phyloP scores from a whole-genome alignment of 176 grass and related monocot genomes.

The Oryza brachyantha region DNA sequence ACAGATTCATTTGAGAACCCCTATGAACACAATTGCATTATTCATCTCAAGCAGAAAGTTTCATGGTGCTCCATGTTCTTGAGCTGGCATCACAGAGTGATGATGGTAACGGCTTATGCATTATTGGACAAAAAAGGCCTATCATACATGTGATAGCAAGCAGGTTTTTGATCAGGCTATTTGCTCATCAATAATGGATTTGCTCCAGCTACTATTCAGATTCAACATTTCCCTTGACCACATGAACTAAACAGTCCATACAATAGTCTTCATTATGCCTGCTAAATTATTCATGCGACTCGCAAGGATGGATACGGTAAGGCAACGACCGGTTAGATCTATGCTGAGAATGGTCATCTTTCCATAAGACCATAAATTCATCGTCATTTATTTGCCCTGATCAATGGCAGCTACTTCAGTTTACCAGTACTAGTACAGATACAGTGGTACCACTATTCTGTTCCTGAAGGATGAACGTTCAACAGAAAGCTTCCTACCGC shows the following conservation, averaged over 20 bases:
- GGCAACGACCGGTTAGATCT: not conserved
- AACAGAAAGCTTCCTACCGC: not conserved
- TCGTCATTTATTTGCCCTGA: not conserved
- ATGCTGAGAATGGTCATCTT: not conserved
- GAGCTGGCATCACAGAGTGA: constrained; percentile 9
- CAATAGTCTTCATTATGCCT: not conserved
- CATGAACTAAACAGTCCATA: not conserved
- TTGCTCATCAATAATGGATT: constrained; percentile 17
- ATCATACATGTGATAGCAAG: constrained; percentile 4
- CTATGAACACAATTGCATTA: not conserved
- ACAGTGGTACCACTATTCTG: not conserved
- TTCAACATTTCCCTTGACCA: not conserved
- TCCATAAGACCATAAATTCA: not conserved
- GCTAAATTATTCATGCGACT: not conserved
- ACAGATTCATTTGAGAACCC: not conserved
- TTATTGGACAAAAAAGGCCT: not conserved
- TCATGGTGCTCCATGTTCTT: constrained; percentile 15
- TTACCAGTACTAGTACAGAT: not conserved
- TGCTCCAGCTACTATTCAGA: constrained; percentile 2
- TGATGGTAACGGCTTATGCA: not conserved
- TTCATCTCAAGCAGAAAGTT: not conserved
- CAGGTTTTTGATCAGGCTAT: constrained; percentile 18
- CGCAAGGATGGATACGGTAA: constrained; percentile 1
- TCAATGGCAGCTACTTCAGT: not conserved
- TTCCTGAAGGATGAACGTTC: constrained; percentile 1